Evolutionary conservation across 1,284 basidiomycete genomes (phyloP), one percentile per base, ranked within the genome.

Genomic region (Apiotrichum mycotoxinovorans): DNA sequence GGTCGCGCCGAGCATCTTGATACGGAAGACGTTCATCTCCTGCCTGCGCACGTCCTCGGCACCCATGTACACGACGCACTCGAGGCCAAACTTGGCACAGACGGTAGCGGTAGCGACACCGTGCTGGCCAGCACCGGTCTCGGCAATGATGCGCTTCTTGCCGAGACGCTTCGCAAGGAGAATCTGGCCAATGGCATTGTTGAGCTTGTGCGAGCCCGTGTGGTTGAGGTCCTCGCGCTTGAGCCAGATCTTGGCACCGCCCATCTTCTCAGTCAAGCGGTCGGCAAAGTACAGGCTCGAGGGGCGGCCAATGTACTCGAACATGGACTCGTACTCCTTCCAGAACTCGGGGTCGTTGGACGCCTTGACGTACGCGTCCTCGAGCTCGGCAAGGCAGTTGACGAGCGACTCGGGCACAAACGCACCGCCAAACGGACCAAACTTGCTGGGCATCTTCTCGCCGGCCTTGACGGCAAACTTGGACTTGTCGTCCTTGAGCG

Each of bases 101-200:
- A 92, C 96, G 2, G 95, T 98, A 0, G 96, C 96, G 40, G 95
- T 98, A 11, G 96, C 96, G 22, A 98, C 94, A 76, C 96, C 96
- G 77, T 99, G 96, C 76, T 98, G 95, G 30, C 96, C 96, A 0
- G 96, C 95, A 60, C 95, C 95, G 1, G 96, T 98, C 81, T 99
- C 96, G 49, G 95, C 94, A 65, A 98, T 98, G 73, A 99, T 98
- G 51, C 94, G 85, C 48, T 83, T 96, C 81, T 99, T 99, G 30
- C 96, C 95, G 63, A 98, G 80, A 45, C 95, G 83, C 57, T 85
- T 84, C 4, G 96, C 96, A 34, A 99, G 85, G 18, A 99, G 82
- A 63, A 98, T 92, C 82, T 93, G 92, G 40, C 92, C 92, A 58
- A 96, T 85, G 18, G 91, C 92, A 71, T 96, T 96, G 78, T 95